Base-by-base conservation (phyloP, 2,329 filamentous ascomycete species). In the Stagonosporopsis rhizophila region DNA sequence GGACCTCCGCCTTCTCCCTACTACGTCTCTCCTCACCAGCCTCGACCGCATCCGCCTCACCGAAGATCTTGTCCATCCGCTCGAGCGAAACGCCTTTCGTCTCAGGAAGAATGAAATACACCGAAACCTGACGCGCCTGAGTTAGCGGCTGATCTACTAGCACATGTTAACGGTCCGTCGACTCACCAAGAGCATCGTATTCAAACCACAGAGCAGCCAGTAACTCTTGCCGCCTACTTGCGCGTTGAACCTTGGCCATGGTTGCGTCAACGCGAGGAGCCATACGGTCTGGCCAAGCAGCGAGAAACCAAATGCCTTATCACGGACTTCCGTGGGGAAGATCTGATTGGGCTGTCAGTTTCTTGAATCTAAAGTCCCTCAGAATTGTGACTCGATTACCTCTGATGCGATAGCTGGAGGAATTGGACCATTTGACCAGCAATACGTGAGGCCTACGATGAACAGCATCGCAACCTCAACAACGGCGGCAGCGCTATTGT, bases 61-160 rank as follows among this genome's bases (percentile, higher is more conserved):
- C 53, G 39, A 70, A 72, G 2, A 70, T 62, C 12, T 54, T 57
- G 42, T 70, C 67, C 67, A 70, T 71, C 35, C 69, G 59, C 44
- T 70, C 67, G 19, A 71, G 44, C 1, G 64, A 67, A 1, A 59
- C 62, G 12, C 67, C 65, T 38, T 67, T 69, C 1, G 67, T 71
- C 38, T 70, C 66, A 2, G 66, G 67, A 7, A 71, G 50, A n/a
- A 44, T 57, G 45, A 70, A 70, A 34, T 61, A 58, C 8, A 67
- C 61, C 15, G 47, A 49, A 23, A 58, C 3, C 44, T 41, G 9
- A 19, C 17, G 14, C 22, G 8, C 44, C 46, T 28, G 2, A 6
- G 8, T 50, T 25, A 42, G 46, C 15, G 20, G 4, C 30, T 30
- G 17, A 11, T 23, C 14, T 6, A 17, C 6, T n/a, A n/a, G n/a